A percentile compares a stretch with the other conserved stretches of the same genome.
phyloP scores from a whole-genome alignment of 768 basidiomycete genomes.

The Hygrophoropsis aurantiaca region DNA sequence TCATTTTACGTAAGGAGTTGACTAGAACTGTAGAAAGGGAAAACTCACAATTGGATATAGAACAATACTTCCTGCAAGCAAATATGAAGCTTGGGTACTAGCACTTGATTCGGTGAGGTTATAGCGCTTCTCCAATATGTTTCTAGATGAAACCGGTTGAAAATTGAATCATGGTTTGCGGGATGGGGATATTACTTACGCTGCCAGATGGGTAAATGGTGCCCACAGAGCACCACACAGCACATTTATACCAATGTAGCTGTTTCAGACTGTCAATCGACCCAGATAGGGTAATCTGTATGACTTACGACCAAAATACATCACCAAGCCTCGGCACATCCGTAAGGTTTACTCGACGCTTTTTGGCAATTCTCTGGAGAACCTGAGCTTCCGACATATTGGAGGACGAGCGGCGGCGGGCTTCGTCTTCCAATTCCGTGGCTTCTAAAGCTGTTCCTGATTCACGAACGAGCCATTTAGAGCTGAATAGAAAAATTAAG shows the following conservation, averaged over 20 bases:
- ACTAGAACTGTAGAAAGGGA: not conserved
- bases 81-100: conserved; percentile 65
- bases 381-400: conserved; percentile 59
- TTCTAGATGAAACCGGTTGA: conserved; percentile 38
- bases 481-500: conserved; percentile 61
- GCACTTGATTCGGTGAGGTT: conserved; percentile 58
- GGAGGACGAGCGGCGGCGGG: conserved; percentile 42
- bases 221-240: conserved; percentile 77
- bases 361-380: conserved; percentile 63
- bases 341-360: conserved; percentile 57
- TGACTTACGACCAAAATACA: conserved; percentile 71
- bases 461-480: conserved; percentile 62
- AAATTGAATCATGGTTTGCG: not conserved
- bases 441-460: conserved; percentile 66
- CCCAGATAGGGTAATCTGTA: not conserved
- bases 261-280: conserved; percentile 22
- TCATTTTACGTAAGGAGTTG: conserved; percentile 3
- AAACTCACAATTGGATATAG: conserved; percentile 65
- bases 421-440: conserved; percentile 58
- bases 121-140: conserved; percentile 72
- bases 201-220: conserved; percentile 74
- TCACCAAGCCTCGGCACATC: conserved; percentile 71
- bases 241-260: conserved; percentile 74
- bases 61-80: conserved; percentile 66
- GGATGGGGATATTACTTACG: conserved; percentile 60